Percentiles rank a stretch among this genome's conserved stretches.
phyloP scores from a whole-genome alignment of 371 early-diverging fungal genomes.

The Syncephalastrum sp. region DNA sequence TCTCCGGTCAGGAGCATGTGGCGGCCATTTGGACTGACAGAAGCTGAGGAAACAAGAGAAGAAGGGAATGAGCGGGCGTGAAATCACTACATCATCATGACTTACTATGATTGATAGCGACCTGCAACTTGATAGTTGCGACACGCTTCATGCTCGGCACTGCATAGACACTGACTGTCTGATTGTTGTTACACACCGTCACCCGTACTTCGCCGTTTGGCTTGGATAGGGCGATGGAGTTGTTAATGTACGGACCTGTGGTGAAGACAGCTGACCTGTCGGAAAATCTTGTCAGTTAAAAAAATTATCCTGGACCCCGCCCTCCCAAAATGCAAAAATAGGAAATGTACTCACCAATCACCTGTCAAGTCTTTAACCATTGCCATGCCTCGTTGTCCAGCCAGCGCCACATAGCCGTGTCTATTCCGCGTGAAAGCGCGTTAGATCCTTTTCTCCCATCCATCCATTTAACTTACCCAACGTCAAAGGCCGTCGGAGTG shows the following conservation, averaged over 20 bases:
- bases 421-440: slow-evolving; percentile 5
- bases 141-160: slow-evolving; percentile 67
- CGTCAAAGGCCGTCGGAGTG: slow-evolving; percentile 18
- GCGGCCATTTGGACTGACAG: slow-evolving; percentile 82
- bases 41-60: slow-evolving; percentile 34
- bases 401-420: slow-evolving; percentile 19
- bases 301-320: no score
- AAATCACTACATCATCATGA: slow-evolving; percentile 1
- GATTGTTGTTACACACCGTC: slow-evolving; percentile 88
- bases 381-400: slow-evolving; percentile 23
- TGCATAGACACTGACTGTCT: slow-evolving; percentile 79
- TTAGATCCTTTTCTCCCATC: background rate
- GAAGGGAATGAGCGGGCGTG: slow-evolving; percentile 3
- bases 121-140: slow-evolving; percentile 64
- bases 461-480: slow-evolving; percentile 13
- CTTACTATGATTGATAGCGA: slow-evolving; percentile 76
- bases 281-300: background rate
- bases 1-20: slow-evolving; percentile 85
- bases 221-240: slow-evolving; percentile 15
- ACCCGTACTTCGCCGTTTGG: slow-evolving; percentile 26
- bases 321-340: background rate
- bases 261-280: slow-evolving; percentile 14
- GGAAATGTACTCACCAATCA: slow-evolving; percentile 13
- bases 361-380: slow-evolving; percentile 15
- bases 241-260: slow-evolving; percentile 22